Base-by-base conservation (phyloP, 306 rosid species). In the Gillenia trifoliata region DNA sequence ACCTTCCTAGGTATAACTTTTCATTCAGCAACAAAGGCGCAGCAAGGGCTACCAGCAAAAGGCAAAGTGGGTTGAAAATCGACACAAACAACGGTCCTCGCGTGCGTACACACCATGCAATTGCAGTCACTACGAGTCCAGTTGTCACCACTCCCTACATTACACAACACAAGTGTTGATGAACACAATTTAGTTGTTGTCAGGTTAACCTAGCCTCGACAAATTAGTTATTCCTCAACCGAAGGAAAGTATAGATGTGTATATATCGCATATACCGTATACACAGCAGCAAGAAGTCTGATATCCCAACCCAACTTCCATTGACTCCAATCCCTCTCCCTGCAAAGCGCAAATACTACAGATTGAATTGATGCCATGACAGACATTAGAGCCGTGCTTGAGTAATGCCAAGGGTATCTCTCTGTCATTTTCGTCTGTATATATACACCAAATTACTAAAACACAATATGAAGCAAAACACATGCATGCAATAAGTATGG, bases 261-360 rank as follows among this genome's bases (percentile, higher is more conserved):
- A n/a, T n/a, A n/a, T n/a, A n/a, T n/a, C n/a, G n/a, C n/a, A n/a
- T n/a, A n/a, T 83, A 88, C 91, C 80, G 87, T 65, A 73, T 72
- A 87, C 22, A 86, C 73, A 1, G 79, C 89, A 0, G 91, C 74
- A 8, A 88, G 73, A 25, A 90, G 86, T 70, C 86, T 81, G 6
- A 90, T 57, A 22, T 56, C 79, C 83, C 88, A 89, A 6, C 86
- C 88, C 64, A 89, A 56, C 28, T 69, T 83, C 93, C 91, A 89
- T 11, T 75, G 83, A 11, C 71, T 83, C 89, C 85, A 83, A 47
- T 85, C 91, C 59, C 80, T 85, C 28, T 87, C 89, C 59, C 29
- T 29, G 55, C 87, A 87, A 4, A 87, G 78, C 11, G 86, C 85
- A 59, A 81, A 77, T 16, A 20, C 66, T 3, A 66, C 57, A 7